These are phyloP conservation scores for Diplodia corticola DNA, from an alignment of 2,329 filamentous ascomycete species.

Conservation along the genomic window DNA sequence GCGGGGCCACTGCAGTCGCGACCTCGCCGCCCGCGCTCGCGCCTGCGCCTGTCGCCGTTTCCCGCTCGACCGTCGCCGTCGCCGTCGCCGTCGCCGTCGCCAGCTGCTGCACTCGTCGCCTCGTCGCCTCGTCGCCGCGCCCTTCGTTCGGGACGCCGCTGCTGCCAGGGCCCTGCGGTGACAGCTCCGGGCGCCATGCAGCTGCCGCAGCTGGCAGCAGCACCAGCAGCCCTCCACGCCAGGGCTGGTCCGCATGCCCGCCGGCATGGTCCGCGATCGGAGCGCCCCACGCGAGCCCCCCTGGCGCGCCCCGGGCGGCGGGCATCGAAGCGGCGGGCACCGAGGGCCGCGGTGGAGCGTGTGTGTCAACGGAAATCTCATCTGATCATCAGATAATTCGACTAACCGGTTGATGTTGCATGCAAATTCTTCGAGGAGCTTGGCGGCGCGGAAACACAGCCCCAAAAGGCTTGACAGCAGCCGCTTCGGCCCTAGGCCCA, in stretches of 20 bases:
- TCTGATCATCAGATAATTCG: conserved; percentile 24
- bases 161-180: neutral
- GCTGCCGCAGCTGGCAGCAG: too few species aligned
- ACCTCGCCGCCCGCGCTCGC: neutral
- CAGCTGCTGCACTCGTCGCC: neutral
- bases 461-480: conserved; percentile 17
- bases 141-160: neutral
- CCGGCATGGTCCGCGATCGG: conserved; percentile 4
- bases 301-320: neutral
- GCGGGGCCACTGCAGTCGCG: neutral
- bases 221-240: neutral
- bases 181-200: neutral
- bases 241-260: neutral
- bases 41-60: too few species aligned
- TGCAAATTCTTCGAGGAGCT: conserved; percentile 6
- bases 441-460: neutral
- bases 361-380: conserved; percentile 21
- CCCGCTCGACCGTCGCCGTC: neutral
- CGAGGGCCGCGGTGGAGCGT: neutral
- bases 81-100: neutral
- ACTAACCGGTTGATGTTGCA: neutral
- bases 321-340: neutral
- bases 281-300: neutral
- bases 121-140: neutral
- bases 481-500: conserved; percentile 15